Base-by-base conservation (phyloP, 768 basidiomycete species). In the Leucogyrophana mollusca region DNA sequence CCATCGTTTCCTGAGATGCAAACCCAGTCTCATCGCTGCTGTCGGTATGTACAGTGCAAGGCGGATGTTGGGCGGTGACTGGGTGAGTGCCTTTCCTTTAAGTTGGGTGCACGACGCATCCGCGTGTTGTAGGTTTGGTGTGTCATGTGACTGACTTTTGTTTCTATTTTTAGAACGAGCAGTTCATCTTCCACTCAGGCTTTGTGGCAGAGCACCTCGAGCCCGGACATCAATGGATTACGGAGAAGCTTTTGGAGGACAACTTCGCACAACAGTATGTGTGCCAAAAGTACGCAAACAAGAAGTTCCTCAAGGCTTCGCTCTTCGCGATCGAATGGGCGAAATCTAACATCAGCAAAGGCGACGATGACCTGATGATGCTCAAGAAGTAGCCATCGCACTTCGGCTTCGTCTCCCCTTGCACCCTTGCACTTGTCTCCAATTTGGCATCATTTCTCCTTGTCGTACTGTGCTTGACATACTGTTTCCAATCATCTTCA, bases 21-120 rank as follows among this genome's bases (percentile, higher is more conserved):
- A 94, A 70, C 95, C 95, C 0, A 92, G 89, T 65, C 76, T 96
- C 63, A 74, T 96, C 40, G 95, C 96, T 23, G 96, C 95, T 10
- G 83, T 98, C 43, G 90, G 93, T 32, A 99, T 99, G 96, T 98
- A 95, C 76, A 86, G 87, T 49, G 87, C 96, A 47, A 80, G 94
- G 56, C 80, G 71, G 71, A 98, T 99, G 96, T 69, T 98, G 58
- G 90, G 86, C 24, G 92, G 92, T 54, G 84, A 88, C 64, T 99
- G 96, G 96, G 95, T 97, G 67, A 73, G 95, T 77, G 49, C 36
- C 47, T 56, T 58, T 49, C 46, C 44, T 41, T 18, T 34, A 24
- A 30, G 14, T 30, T 17, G 10, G 27, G 23, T 14, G 32, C 46
- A 47, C 40, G 46, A 47, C 32, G 43, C 46, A 47, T 46, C 22